Base-by-base conservation (phyloP, 768 basidiomycete species). In the Suillus alpinus region DNA sequence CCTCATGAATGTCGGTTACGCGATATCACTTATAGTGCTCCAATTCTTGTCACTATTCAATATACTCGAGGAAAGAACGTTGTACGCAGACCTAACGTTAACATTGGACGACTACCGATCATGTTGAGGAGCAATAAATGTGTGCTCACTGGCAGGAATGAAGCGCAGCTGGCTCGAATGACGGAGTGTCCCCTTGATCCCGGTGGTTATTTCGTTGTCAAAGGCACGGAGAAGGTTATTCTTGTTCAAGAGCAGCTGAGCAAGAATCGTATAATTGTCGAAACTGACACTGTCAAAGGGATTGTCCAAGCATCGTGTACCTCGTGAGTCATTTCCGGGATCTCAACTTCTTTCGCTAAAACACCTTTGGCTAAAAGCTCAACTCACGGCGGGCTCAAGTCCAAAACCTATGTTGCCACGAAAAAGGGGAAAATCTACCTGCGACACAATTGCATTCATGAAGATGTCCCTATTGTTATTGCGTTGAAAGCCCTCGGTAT, bases 241-340 rank as follows among this genome's bases (percentile, higher is more conserved):
- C 80, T 99, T 63, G 96, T 99, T 7, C 97, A 99, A 74, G 97
- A 98, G 72, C 97, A 99, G 76, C 77, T 98, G 69, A 95, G 93
- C 82, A 98, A 98, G 82, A 98, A 99, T 74, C 86, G 97, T 44
- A 99, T 99, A 71, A 98, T 99, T 66, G 97, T 99, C 63, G 97
- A 98, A 78, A 91, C 89, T 6, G 97, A 98, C 74, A 76, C 82
- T 23, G 87, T 87, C 44, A 98, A 98, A 75, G 92, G 92, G 6
- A 78, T 89, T 41, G 95, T 97, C 0, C 94, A 94, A 72, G 94
- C 96, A 3, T 95, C 94, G 4, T 97, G 95, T 75, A 98, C 95
- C 55, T 97, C 95, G 92, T 95, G 68, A 71, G 94, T 81, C 40
- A 29, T 58, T 18, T 18, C 26, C 23, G 8, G 32, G 26, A 18